Conservation (phyloP, 768 basidiomycete species). For the Rhizopogon roseolus region DNA sequence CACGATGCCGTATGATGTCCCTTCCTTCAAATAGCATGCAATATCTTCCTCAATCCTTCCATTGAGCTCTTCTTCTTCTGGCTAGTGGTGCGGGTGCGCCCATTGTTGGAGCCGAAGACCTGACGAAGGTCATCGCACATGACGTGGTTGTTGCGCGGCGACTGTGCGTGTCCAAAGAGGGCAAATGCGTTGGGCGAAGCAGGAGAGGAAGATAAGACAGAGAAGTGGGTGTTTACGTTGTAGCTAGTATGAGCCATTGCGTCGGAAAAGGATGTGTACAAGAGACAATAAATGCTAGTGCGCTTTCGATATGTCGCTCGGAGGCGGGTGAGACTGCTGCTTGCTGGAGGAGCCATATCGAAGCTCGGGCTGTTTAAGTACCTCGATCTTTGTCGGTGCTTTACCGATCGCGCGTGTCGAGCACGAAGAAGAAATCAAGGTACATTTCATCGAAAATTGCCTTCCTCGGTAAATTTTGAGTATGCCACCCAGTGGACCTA, state of each 20-base stretch:
- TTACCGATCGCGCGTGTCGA: constrained; percentile 1
- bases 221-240: constrained; percentile 13
- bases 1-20: not conserved
- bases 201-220: constrained; percentile 21
- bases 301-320: constrained; percentile 1
- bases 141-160: constrained; percentile 33
- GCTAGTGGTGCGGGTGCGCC: constrained; percentile 1
- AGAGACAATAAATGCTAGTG: constrained; percentile 1
- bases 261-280: not conserved
- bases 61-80: constrained; percentile 9
- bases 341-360: not conserved
- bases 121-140: constrained; percentile 36
- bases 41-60: constrained; percentile 10
- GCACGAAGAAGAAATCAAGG: constrained; percentile 2
- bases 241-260: constrained; percentile 26
- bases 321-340: not conserved
- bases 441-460: constrained; percentile 2
- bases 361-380: constrained; percentile 8
- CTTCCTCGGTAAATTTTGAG: not conserved
- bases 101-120: constrained; percentile 10
- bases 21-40: not conserved
- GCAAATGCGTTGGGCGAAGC: constrained; percentile 28
- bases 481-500: not conserved
- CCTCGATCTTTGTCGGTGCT: not conserved
- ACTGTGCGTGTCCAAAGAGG: constrained; percentile 31